These are phyloP conservation scores for Camelina hispida DNA, from an alignment of 345 rosid species.

Conservation along the genomic window DNA sequence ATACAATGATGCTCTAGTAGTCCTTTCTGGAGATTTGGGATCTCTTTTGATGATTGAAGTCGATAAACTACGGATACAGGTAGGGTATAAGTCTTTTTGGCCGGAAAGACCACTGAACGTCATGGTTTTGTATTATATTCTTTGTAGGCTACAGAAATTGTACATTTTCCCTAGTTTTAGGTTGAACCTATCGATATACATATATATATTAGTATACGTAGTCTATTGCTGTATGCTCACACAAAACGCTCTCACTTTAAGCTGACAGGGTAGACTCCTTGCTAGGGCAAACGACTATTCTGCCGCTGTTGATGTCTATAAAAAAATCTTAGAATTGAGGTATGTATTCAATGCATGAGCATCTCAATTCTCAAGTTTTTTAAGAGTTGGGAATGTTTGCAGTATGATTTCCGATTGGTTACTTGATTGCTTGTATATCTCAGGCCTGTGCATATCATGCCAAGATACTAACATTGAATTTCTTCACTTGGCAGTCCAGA, in stretches of 20 bases:
- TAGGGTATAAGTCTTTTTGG: conserved; percentile 50
- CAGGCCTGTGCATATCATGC: conserved; percentile 25
- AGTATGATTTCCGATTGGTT: not conserved
- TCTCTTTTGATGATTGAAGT: conserved; percentile 88
- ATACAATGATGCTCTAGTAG: conserved; percentile 78
- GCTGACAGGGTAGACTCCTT: conserved; percentile 90
- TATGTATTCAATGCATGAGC: conserved; percentile 44
- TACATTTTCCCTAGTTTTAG: not conserved
- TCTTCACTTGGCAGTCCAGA: conserved; percentile 80
- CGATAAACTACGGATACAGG: conserved; percentile 91
- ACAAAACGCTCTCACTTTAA: conserved; percentile 62
- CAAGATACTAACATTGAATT: conserved; percentile 43
- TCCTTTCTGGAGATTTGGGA: conserved; percentile 83
- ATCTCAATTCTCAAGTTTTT: conserved; percentile 1
- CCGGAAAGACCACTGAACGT: not conserved
- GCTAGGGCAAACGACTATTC: conserved; percentile 67
- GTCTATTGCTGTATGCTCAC: conserved; percentile 26
- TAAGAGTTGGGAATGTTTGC: conserved; percentile 14
- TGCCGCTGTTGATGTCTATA: conserved; percentile 64
- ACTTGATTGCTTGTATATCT: conserved; percentile 1
- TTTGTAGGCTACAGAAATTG: not conserved
- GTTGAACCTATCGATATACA: not conserved
- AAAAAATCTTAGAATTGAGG: conserved; percentile 81
- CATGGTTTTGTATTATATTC: conserved; percentile 1
- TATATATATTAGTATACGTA: conserved; percentile 4